These are phyloP conservation scores for Cardamine occulta DNA, from an alignment of 345 rosid species.

Conservation along the genomic window DNA sequence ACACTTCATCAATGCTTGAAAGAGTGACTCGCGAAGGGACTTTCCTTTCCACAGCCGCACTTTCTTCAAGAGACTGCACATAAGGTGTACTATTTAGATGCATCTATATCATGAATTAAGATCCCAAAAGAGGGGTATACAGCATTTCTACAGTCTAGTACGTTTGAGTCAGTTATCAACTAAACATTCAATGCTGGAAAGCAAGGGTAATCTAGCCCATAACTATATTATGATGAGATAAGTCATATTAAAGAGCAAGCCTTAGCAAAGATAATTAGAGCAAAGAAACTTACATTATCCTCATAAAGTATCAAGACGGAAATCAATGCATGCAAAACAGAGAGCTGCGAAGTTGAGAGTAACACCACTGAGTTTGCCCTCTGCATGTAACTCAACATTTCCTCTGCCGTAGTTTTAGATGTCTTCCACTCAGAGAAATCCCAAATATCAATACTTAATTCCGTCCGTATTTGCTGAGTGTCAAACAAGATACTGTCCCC, in stretches of 20 bases:
- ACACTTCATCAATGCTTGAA: constrained; percentile 58
- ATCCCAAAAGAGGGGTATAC: constrained; percentile 7
- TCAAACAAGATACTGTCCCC: constrained; percentile 57
- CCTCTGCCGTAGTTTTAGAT: constrained; percentile 62
- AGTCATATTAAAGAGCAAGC: constrained; percentile 17
- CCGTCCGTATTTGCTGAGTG: constrained; percentile 48
- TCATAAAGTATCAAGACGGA: constrained; percentile 60
- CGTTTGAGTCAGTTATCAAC: constrained; percentile 15
- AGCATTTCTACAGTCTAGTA: constrained; percentile 17
- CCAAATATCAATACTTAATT: constrained; percentile 73
- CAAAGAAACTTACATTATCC: constrained; percentile 64
- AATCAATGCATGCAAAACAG: constrained; percentile 64
- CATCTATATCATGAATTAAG: constrained; percentile 9
- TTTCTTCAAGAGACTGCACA: constrained; percentile 58
- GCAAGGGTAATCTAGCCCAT: constrained; percentile 15
- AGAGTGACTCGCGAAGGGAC: constrained; percentile 56
- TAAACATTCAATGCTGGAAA: constrained; percentile 17
- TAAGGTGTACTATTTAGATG: constrained; percentile 16
- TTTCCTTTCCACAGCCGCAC: constrained; percentile 44
- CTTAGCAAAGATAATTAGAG: constrained; percentile 23
- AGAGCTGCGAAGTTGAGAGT: constrained; percentile 67
- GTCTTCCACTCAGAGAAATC: constrained; percentile 79
- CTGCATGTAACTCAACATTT: constrained; percentile 67
- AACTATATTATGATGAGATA: constrained; percentile 2
- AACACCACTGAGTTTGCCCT: constrained; percentile 67